These are phyloP conservation scores for Cyberlindnera bimundalis DNA, from an alignment of 805 yeast species.

Conservation along the genomic window DNA sequence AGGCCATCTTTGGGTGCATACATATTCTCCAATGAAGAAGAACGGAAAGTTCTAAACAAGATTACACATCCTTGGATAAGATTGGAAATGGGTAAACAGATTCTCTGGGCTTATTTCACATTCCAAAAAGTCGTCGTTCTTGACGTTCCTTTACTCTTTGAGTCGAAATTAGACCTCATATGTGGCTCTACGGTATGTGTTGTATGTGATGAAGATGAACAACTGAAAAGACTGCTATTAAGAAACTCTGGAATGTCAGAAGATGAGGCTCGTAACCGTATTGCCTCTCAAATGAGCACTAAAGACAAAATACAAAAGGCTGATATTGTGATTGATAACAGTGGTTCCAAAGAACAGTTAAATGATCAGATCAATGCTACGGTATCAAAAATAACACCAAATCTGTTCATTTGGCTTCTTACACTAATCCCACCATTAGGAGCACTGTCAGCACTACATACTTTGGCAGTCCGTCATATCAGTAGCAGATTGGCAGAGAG, in stretches of 20 bases:
- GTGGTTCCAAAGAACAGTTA: constrained; percentile 41
- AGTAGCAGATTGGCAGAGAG: constrained; percentile 5
- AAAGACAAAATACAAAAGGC: constrained; percentile 54
- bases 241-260: constrained; percentile 66
- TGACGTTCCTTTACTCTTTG: constrained; percentile 90
- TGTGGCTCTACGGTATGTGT: constrained; percentile 76
- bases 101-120: constrained; percentile 53
- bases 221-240: constrained; percentile 55
- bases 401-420: constrained; percentile 25
- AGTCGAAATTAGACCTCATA: constrained; percentile 61
- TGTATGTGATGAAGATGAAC: constrained; percentile 53
- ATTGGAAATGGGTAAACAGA: constrained; percentile 53
- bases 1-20: constrained; percentile 72
- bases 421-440: constrained; percentile 44
- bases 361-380: constrained; percentile 40
- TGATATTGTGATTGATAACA: constrained; percentile 68
- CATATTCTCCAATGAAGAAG: constrained; percentile 67
- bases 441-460: constrained; percentile 15
- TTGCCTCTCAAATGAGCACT: constrained; percentile 71
- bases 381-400: constrained; percentile 38
- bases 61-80: constrained; percentile 88
- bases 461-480: constrained; percentile 9
- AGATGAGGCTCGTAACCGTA: constrained; percentile 70
- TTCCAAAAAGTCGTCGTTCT: constrained; percentile 57
- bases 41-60: constrained; percentile 57